Evolutionary conservation across 306 rosid genomes (phyloP).

Genomic region (Fragaria ananassa): DNA sequence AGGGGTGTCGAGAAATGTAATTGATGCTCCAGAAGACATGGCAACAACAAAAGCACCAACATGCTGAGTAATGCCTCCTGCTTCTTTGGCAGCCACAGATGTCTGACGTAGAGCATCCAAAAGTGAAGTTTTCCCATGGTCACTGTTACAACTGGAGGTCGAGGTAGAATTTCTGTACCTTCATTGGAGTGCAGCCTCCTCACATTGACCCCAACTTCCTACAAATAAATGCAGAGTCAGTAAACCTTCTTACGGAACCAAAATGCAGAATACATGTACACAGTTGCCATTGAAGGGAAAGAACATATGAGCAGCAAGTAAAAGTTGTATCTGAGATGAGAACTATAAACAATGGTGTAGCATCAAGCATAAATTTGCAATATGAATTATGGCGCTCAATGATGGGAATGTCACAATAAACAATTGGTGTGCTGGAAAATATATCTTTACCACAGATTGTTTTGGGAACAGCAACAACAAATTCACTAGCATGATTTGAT

Average conservation of each 20-base stretch:
- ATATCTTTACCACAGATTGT: not conserved
- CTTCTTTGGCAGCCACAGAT: slow-evolving; percentile 91
- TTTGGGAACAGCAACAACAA: not conserved
- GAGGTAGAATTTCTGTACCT: slow-evolving; percentile 67
- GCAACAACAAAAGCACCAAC: slow-evolving; percentile 89
- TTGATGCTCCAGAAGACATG: slow-evolving; percentile 87
- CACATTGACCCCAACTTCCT: slow-evolving; percentile 79
- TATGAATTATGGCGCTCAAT: not conserved
- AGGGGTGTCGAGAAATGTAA: slow-evolving; percentile 95
- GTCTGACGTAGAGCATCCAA: slow-evolving; percentile 91
- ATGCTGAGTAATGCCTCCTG: slow-evolving; percentile 98
- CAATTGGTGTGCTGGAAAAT: not conserved
- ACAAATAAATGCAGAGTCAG: slow-evolving; percentile 27
- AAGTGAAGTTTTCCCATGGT: slow-evolving; percentile 96
- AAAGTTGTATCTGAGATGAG: slow-evolving; percentile 1
- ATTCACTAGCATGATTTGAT: not conserved
- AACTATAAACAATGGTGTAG: not conserved
- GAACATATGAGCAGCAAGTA: not conserved
- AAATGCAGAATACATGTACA: slow-evolving; percentile 20
- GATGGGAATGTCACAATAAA: not conserved
- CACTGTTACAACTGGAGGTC: slow-evolving; percentile 93
- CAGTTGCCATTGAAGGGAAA: not conserved
- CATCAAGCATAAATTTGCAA: not conserved
- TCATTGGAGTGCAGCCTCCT: slow-evolving; percentile 76
- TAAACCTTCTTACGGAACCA: slow-evolving; percentile 5